These are phyloP conservation scores for Phytopythium montanum DNA, from an alignment of 352 stramenopile species.

Conservation along the genomic window DNA sequence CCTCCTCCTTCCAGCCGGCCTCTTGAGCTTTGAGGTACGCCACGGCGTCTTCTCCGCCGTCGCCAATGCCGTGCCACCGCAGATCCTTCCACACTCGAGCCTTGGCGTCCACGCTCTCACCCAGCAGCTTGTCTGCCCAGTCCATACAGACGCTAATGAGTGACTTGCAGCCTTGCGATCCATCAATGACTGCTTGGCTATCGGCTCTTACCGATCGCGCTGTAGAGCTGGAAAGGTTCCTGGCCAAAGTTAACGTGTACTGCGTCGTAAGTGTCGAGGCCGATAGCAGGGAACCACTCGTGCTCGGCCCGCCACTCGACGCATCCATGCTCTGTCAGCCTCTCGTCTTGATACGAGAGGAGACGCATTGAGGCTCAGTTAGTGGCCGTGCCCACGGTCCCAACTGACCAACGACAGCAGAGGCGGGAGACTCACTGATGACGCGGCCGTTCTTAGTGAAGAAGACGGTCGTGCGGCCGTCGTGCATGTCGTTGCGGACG, in stretches of 20 bases:
- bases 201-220: background rate
- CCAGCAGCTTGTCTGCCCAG: conserved; percentile 20
- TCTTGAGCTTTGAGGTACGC: conserved; percentile 1
- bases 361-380: background rate
- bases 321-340: background rate
- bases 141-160: background rate
- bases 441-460: conserved; percentile 68
- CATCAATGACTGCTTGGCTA: background rate
- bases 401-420: background rate
- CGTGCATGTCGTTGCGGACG: conserved; percentile 36
- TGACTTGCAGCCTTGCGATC: background rate
- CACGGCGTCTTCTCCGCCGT: conserved; percentile 5
- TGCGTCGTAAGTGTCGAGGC: conserved; percentile 73
- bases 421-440: conserved; percentile 7
- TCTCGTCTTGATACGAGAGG: conserved; percentile 1
- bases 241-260: conserved; percentile 85
- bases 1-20: conserved; percentile 7
- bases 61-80: conserved; percentile 25
- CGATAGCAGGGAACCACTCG: conserved; percentile 75
- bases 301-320: conserved; percentile 20
- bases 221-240: conserved; percentile 55
- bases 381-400: background rate
- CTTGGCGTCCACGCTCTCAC: conserved; percentile 17
- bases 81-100: conserved; percentile 23
- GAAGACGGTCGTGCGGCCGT: conserved; percentile 44